Evolutionary conservation across 768 basidiomycete genomes (phyloP).

Genomic region (Cystobasidium onofrii): DNA sequence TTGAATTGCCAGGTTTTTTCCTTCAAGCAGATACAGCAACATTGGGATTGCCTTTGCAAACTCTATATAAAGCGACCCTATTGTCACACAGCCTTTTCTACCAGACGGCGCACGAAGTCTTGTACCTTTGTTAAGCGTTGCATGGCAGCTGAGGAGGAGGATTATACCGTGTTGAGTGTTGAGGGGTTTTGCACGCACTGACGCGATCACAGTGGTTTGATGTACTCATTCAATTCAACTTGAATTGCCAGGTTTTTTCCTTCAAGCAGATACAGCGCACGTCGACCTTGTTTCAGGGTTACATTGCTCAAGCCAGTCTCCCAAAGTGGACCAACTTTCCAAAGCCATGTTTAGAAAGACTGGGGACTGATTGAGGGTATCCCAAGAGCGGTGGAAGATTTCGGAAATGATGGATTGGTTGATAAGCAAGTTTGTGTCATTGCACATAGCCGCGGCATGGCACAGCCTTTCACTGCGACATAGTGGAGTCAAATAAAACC

Average conservation of each 20-base stretch:
- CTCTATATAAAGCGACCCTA: neutral
- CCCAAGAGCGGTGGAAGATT: too few relatives aligned
- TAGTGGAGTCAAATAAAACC: too few relatives aligned
- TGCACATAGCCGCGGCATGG: too few relatives aligned
- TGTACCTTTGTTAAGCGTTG: neutral
- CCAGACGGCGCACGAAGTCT: neutral
- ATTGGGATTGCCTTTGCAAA: neutral
- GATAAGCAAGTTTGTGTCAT: too few relatives aligned
- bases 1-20: neutral
- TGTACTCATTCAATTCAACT: neutral
- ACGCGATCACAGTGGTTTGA: too few relatives aligned
- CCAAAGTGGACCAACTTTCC: neutral
- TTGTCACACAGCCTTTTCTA: neutral
- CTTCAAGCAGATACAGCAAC: neutral
- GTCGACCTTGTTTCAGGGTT: neutral
- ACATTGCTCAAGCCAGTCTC: neutral
- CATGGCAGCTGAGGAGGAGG: neutral
- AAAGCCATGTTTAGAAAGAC: neutral
- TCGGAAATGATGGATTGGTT: too few relatives aligned
- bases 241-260: neutral
- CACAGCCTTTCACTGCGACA: too few relatives aligned
- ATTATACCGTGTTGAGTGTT: too few relatives aligned
- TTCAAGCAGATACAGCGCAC: neutral
- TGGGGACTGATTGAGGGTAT: too few relatives aligned
- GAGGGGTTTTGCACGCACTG: too few relatives aligned